Evolutionary conservation across 306 rosid species (phyloP), one percentile per base, ranked within the genome.

Genomic region (Rosa persica): DNA sequence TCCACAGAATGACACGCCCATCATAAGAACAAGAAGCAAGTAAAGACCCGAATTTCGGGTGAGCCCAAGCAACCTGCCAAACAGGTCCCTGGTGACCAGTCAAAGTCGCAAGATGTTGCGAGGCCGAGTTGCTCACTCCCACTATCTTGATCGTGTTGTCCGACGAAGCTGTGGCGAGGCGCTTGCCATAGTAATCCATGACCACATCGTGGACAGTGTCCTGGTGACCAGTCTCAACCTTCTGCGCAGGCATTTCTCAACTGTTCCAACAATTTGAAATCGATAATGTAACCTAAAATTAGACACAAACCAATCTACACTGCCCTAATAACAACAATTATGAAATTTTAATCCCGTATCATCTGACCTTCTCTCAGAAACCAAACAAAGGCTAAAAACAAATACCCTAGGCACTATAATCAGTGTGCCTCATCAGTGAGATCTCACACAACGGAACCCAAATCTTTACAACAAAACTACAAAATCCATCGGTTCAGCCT

Each of bases 51-150:
- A 92, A 92, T 75, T 90, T 92, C 0, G 97, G 97, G 82, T 92
- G 96, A 62, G 97, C 97, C 97, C 97, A 90, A 4, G 58, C 86
- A 7, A 88, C 94, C 83, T 93, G 91, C 96, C 96, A 90, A 30
- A 93, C 96, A 57, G 96, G 91, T 46, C 97, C 97, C 85, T 89
- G 93, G 70, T 93, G 92, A 87, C 97, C 93, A 0, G 87, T 74
- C 46, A 93, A 78, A 2, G 96, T 90, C 6, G 93, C 93, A 19
- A 93, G 88, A 88, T 84, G 93, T 78, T 93, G 97, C 66, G 93
- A 90, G 72, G 91, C 86, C 0, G 91, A 61, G 78, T 84, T 90
- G 86, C 96, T 90, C 71, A 88, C 97, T 44, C 93, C 97, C 61
- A 86, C 84, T 85, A 93, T 93, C 91, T 93, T 93, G 74, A 93